Conservation (phyloP, 306 rosid genomes). For the Vicia faba region DNA sequence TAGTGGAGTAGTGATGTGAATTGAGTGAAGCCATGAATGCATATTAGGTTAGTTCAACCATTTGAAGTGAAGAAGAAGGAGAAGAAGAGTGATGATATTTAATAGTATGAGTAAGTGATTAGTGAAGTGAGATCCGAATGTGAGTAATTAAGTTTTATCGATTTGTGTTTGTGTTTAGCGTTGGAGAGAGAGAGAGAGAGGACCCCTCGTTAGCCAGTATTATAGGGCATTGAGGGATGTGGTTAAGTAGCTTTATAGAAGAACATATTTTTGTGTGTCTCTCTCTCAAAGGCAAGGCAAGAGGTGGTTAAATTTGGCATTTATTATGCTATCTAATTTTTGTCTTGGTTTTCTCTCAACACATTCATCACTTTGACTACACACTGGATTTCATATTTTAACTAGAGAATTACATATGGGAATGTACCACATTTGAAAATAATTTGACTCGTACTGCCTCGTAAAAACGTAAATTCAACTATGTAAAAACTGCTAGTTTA, state of each 20-base stretch:
- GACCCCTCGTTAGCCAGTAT: background rate
- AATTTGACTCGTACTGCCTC: no score
- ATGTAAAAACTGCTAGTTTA: no score
- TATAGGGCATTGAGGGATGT: background rate
- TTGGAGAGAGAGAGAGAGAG: constrained; percentile 18
- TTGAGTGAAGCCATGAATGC: constrained; percentile 51
- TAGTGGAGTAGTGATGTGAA: constrained; percentile 39
- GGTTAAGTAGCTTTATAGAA: background rate
- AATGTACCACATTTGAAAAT: background rate
- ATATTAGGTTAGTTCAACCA: constrained; percentile 37
- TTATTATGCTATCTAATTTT: constrained; percentile 49
- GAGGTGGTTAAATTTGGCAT: constrained; percentile 46
- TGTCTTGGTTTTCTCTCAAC: constrained; percentile 30
- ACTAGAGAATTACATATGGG: no score
- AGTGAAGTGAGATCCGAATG: constrained; percentile 44
- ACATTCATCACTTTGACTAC: constrained; percentile 41
- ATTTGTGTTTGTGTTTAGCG: constrained; percentile 36
- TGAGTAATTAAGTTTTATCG: constrained; percentile 30
- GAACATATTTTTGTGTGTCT: constrained; percentile 27
- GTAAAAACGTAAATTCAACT: no score
- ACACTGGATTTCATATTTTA: background rate
- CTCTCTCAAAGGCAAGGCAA: constrained; percentile 13
- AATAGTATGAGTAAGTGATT: constrained; percentile 14
- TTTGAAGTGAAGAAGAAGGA: constrained; percentile 37
- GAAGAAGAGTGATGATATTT: background rate